Base-by-base conservation (phyloP, 2,329 filamentous ascomycete species). In the Ascochyta clinopodiicola region DNA sequence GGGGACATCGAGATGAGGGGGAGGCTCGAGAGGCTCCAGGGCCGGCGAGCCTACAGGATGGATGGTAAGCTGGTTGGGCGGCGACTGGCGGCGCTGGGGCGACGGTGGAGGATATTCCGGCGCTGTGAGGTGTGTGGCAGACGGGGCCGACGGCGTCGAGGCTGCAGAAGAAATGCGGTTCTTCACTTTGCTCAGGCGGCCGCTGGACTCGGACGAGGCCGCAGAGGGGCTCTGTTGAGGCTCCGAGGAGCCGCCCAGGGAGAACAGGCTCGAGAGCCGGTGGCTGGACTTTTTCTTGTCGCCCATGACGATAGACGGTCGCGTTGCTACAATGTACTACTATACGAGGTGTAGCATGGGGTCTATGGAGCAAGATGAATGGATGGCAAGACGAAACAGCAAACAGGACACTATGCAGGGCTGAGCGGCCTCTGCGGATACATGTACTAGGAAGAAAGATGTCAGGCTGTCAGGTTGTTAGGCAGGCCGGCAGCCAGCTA, bases 231-330 rank as follows among this genome's bases (percentile, higher is more conserved):
- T 43, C 21, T 64, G 38, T 15, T 44, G 54, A 15, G 62, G 47
- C 21, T 66, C 65, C 42, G 63, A 61, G 12, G 66, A 66, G 15
- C 40, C 43, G 6, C 62, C 62, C 36, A 63, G 47, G 12, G 66
- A 71, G 53, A 75, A 72, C 27, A 75, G 52, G 38, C 71, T 72
- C 46, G 72, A 75, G 49, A 75, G 66, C 57, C 73, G 59, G 42
- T 62, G 62, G 60, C 59, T 67, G n/a, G 71, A 63, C 45, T 67
- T 68, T 60, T 72, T 74, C 62, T 69, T 72, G 49, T 68, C 62
- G 34, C 59, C 59, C 63, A 66, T 49, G n/a, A 29, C 66, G 52
- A 17, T 17, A 6, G 22, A 24, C 48, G 12, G 32, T 42, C 36
- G 37, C 38, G 42, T 43, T 43, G n/a, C 42, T 51, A 37, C 32